Base-by-base conservation (phyloP, 139 green algal genomes). In the Chlamydomonas schloesseri region DNA sequence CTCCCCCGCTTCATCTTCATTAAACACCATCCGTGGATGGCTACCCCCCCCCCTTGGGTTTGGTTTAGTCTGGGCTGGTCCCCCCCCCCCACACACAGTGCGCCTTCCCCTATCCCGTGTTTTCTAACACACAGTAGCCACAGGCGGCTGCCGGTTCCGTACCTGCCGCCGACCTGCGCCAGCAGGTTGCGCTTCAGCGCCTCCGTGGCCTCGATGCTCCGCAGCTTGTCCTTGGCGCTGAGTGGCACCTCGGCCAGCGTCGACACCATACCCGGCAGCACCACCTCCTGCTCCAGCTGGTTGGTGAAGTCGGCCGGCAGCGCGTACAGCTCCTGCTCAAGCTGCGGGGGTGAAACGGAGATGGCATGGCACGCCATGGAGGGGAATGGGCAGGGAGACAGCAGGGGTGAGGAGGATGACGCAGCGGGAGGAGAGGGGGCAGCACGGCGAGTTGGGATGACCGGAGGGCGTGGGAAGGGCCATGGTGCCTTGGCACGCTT, bases 171-270 rank as follows among this genome's bases (percentile, higher is more conserved):
- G 31, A 85, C 79, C 26, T 53, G 33, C 9, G 79, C 79, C 65
- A 85, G 79, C 79, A 85, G 65, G n/a, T 31, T 33, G 65, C 79
- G n/a, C 79, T 85, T 85, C n/a, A 85, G 79, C 79, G 79, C 79
- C 79, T 85, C 79, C 24, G 79, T 85, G 13, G 65, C 42, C 68
- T 85, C 79, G 9, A 85, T 85, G 79, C 31, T 70, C 5, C 50
- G 50, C 33, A 85, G 79, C 79, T 85, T 85, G 67, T 85, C 79
- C 4, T 34, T 21, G 23, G 79, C 79, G 1, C n/a, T 26, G n/a
- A 85, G 64, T n/a, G 79, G 67, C 33, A 85, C 79, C 67, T 85
- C 79, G n/a, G 47, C 34, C 79, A 85, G 79, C 46, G 79, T 85
- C 67, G 31, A 58, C 46, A 76, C 79, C 79, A 85, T 47, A 1